Evolutionary conservation across 805 yeast genomes (phyloP).

Genomic region (Kregervanrija fluxuum): DNA sequence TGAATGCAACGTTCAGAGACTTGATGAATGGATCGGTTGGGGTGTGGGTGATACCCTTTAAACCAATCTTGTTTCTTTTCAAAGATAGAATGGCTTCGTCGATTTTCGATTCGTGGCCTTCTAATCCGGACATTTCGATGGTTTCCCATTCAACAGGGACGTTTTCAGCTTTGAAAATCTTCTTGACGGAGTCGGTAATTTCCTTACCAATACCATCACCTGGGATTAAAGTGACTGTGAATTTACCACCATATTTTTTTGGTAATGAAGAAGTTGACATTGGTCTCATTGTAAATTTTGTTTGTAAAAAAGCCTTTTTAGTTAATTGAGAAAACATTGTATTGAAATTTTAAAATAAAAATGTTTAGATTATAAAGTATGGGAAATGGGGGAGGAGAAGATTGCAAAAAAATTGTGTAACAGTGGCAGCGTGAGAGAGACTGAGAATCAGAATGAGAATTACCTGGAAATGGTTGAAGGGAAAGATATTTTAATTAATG

Average conservation of each 20-base stretch:
- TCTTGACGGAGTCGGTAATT: constrained; percentile 87
- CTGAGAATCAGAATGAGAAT: not conserved
- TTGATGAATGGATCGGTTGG: constrained; percentile 72
- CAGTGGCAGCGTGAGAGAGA: not conserved
- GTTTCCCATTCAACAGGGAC: constrained; percentile 94
- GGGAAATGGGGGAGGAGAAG: not conserved
- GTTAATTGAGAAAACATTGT: constrained; percentile 21
- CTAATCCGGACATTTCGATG: constrained; percentile 58
- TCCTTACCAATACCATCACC: constrained; percentile 99
- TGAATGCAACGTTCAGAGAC: constrained; percentile 90
- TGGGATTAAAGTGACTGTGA: constrained; percentile 90
- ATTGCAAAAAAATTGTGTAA: not conserved
- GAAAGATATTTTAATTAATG: too few species aligned
- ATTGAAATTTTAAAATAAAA: not conserved
- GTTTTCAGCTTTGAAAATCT: constrained; percentile 78
- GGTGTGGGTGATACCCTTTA: constrained; percentile 93
- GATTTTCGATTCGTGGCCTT: constrained; percentile 43
- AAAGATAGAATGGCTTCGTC: constrained; percentile 82
- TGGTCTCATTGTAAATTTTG: constrained; percentile 17
- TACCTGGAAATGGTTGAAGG: too few species aligned
- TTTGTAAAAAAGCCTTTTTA: constrained; percentile 12
- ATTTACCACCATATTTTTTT: constrained; percentile 90
- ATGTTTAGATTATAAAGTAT: not conserved
- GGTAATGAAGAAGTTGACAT: constrained; percentile 44
- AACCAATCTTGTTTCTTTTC: constrained; percentile 94